Base-by-base conservation (phyloP, 257 asterid species). In the Nicotiana noctiflora region DNA sequence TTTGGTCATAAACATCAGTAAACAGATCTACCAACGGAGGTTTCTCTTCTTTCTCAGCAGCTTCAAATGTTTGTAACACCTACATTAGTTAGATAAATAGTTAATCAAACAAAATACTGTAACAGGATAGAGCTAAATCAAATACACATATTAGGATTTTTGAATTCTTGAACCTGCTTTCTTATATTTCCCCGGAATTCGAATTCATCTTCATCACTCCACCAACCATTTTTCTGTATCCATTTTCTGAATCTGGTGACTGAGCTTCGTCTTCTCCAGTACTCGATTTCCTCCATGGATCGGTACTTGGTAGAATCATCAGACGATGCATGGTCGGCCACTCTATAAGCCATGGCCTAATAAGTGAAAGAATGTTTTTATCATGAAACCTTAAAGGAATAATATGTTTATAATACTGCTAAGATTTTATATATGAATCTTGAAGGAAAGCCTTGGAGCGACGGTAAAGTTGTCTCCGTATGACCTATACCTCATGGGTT, bases 291-390 rank as follows among this genome's bases (percentile, higher is more conserved):
- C 14, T 84, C 40, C 10, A 67, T 9, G 18, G 93, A 55, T 31
- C 99, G 89, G 17, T 95, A 95, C 84, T 93, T 93, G 77, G 98
- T 93, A 17, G 99, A 93, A 74, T 95, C 98, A 63, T 92, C 97
- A 0, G 99, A 93, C 3, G 98, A 92, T 2, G 98, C 91, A 88
- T 93, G 98, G 86, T 93, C 98, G 8, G 97, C 91, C 6, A 92
- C 97, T 75, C 98, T 88, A 83, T 95, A 95, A 2, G 98, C 86
- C 7, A 93, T 90, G 70, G 94, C 93, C 97, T 95, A 72, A 5
- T 46, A 65, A 75, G 40, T 19, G 23, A 53, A 19, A 2, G 18
- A 25, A 23, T 8, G 52, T 9, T 56, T 56, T n/a, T 9, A 31
- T 6, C 18, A 29, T 19, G 27, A 66, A 66, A 66, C 8, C 4